Evolutionary conservation across 768 basidiomycete species (phyloP).

Genomic region (Macrolepiota dolichaula): DNA sequence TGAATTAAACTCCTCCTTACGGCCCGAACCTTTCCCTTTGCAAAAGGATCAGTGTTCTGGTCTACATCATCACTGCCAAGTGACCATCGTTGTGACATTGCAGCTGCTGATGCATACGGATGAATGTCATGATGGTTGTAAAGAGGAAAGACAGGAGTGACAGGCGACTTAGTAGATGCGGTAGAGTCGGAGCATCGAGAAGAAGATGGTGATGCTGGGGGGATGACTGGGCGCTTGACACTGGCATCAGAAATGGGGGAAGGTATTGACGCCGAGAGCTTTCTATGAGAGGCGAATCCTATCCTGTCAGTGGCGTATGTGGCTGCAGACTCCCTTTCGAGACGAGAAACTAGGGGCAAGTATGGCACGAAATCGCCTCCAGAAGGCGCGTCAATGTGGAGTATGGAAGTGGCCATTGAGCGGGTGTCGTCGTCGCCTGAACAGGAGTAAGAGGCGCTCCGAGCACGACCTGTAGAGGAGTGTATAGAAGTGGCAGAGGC

Average conservation of each 20-base stretch:
- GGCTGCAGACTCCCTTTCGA: background rate
- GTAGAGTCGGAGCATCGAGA: conserved; percentile 7
- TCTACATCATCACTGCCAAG: conserved; percentile 1
- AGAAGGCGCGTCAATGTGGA: background rate
- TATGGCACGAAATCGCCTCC: conserved; percentile 6
- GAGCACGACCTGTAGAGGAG: background rate
- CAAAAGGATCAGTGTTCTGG: conserved; percentile 3
- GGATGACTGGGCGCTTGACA: background rate
- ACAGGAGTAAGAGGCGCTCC: conserved; percentile 1
- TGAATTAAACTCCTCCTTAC: conserved; percentile 8
- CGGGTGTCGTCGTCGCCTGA: background rate
- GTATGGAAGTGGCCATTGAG: background rate
- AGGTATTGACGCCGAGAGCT: background rate
- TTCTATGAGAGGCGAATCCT: background rate
- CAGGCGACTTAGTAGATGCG: conserved; percentile 4
- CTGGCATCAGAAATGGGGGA: background rate
- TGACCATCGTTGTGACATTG: conserved; percentile 3
- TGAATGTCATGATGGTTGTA: background rate
- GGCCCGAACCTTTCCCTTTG: background rate
- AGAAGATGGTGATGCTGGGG: conserved; percentile 4
- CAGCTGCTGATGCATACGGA: conserved; percentile 1
- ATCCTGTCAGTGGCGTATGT: background rate
- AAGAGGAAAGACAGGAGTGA: conserved; percentile 8
- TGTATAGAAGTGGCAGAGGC: background rate
- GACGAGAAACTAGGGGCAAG: conserved; percentile 1